Evolutionary conservation across 495 filamentous ascomycete genomes (phyloP).

Genomic region (Cercophora samala): DNA sequence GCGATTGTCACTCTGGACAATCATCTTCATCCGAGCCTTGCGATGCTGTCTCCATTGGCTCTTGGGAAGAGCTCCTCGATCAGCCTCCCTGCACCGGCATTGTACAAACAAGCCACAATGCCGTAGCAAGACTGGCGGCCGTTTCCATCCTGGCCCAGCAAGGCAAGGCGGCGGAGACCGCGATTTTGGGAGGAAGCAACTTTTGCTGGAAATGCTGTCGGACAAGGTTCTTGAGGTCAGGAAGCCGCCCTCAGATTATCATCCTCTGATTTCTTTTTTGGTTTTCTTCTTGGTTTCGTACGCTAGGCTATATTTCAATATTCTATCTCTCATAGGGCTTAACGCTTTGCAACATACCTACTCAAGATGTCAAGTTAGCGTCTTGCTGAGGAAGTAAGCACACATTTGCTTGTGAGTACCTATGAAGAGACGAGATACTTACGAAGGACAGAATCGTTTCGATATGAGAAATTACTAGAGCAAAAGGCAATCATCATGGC

Average conservation of each 20-base stretch:
- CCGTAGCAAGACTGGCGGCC: not conserved
- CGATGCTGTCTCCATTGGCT: not conserved
- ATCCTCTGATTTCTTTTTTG: not conserved
- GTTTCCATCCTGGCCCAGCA: not conserved
- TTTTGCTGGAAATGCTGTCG: not conserved
- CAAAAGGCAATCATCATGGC: too few species aligned
- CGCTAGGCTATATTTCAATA: not conserved
- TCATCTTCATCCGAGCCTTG: not conserved
- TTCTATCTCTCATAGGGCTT: not conserved
- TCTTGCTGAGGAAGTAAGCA: too few species aligned
- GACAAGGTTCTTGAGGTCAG: not conserved
- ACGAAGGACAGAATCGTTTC: too few species aligned
- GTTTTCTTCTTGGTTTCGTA: not conserved
- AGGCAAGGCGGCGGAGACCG: not conserved
- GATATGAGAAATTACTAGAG: too few species aligned
- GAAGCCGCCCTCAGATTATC: not conserved
- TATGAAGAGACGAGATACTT: too few species aligned
- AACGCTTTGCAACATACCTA: too few species aligned
- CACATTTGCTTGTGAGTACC: too few species aligned
- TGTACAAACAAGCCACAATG: not conserved
- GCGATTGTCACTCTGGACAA: not conserved
- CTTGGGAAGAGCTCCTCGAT: not conserved
- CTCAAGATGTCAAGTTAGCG: too few species aligned
- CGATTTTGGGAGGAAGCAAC: not conserved
- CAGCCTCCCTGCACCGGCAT: not conserved